Base-by-base conservation (phyloP, 192 early-diverging fungal genomes). In the Pilaira anomala region DNA sequence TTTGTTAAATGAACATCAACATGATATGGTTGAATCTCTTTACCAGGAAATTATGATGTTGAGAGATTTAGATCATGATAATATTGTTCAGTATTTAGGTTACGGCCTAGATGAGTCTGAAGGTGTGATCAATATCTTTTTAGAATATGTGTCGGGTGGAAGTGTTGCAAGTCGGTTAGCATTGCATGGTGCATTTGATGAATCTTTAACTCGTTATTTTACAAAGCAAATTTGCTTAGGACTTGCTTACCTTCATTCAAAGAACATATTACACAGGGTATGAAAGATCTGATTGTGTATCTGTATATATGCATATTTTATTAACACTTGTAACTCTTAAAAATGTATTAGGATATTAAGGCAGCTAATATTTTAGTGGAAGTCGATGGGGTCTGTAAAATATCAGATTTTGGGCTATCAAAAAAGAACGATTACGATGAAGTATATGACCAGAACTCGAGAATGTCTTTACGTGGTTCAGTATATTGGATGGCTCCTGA, bases 61-160 rank as follows among this genome's bases (percentile, higher is more conserved):
- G 22, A 82, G 85, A 60, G 89, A 90, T 73, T 66, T 92, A 62
- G 91, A 94, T 55, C 90, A 97, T 62, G 91, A 92, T 45, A 90
- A 99, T 74, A 93, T 99, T 76, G 97, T 99, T 33, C 88, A 93
- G 76, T 96, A 97, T 74, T 82, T 96, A 14, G 93, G 92, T 8
- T 87, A 84, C 60, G 76, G 63, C 12, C 76, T 46, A 7, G 66
- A 75, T 19, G 56, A 66, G 24, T 6, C 28, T 1, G 81, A 83
- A 7, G 77, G 76, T 8, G 73, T 83, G 7, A 85, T 96, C 70
- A 98, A 97, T 79, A 94, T 99, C 65, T 98, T 98, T 69, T 76
- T 99, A 55, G 96, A 99, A 78, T 99, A 99, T 75, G 94, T 99
- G 50, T 86, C 92, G 9, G 97, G 97, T 60, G 97, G 97, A 22